Evolutionary conservation across 495 filamentous ascomycete species (phyloP).

Genomic region (Tuber magnatum): DNA sequence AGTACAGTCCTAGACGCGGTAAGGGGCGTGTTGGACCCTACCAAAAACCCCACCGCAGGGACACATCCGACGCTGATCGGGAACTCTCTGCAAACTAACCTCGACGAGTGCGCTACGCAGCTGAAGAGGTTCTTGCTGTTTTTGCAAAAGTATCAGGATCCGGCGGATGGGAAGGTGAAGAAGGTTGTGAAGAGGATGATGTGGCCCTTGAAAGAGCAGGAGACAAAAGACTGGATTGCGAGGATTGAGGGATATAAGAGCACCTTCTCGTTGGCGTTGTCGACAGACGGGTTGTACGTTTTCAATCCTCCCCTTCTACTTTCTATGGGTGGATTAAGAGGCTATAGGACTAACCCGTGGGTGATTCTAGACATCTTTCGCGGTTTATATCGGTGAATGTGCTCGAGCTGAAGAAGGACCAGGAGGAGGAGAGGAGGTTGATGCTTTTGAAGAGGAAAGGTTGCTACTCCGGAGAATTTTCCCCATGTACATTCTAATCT

Average conservation of each 20-base stretch:
- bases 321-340: slow-evolving; percentile 7
- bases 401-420: slow-evolving; percentile 4
- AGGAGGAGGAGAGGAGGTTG: slow-evolving; percentile 11
- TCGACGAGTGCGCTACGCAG: neutral
- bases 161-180: slow-evolving; percentile 7
- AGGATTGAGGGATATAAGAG: slow-evolving; percentile 22
- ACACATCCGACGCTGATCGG: neutral
- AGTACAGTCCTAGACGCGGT: slow-evolving; percentile 4
- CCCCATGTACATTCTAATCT: neutral
- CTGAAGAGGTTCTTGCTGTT: neutral
- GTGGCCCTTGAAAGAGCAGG: slow-evolving; percentile 37
- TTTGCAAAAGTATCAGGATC: slow-evolving; percentile 2
- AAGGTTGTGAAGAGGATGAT: slow-evolving; percentile 23
- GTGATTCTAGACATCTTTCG: slow-evolving; percentile 16
- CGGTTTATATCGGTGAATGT: slow-evolving; percentile 23
- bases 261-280: slow-evolving; percentile 15
- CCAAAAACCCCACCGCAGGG: neutral
- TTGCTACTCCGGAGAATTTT: slow-evolving; percentile 3
- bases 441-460: slow-evolving; percentile 15
- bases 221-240: slow-evolving; percentile 28
- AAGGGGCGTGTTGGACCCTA: slow-evolving; percentile 7
- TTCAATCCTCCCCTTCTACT: neutral
- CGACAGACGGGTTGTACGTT: slow-evolving; percentile 24
- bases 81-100: neutral
- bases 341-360: slow-evolving; percentile 1